These are phyloP conservation scores for Solanum habrochaites DNA, from an alignment of 257 asterid species.

Conservation along the genomic window DNA sequence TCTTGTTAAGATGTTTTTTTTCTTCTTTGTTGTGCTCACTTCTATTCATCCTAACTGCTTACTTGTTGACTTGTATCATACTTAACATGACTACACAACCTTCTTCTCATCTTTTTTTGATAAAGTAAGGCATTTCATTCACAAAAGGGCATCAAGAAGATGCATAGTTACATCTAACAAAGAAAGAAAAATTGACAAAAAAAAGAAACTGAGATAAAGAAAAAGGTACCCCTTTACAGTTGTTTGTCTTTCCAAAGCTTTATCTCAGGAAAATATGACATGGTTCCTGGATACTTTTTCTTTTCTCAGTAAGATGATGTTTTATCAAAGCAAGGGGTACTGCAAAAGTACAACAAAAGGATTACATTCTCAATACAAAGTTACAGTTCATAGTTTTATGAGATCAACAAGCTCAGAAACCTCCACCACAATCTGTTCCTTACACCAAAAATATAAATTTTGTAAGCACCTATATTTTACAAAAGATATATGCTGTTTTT, in stretches of 20 bases:
- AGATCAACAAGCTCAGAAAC: background rate
- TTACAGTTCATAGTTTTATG: background rate
- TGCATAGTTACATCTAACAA: no score
- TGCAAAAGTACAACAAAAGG: background rate
- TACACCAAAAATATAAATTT: background rate
- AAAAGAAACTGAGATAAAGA: no score
- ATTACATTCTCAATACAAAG: background rate
- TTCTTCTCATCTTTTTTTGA: background rate
- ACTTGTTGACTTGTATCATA: background rate
- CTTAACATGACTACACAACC: background rate
- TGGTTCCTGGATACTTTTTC: background rate
- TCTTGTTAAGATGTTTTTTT: background rate
- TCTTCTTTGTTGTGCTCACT: background rate
- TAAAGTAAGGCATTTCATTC: no score
- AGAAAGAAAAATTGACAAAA: no score
- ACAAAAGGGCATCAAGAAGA: no score
- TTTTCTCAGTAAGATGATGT: background rate
- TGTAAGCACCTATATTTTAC: background rate
- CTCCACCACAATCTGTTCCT: background rate
- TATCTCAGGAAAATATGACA: background rate
- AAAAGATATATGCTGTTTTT: background rate
- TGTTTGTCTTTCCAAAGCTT: background rate
- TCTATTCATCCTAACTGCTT: background rate
- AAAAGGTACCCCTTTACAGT: no score
- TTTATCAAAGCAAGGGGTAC: background rate